Evolutionary conservation across 108 stramenopile species (phyloP).

Genomic region (Fistulifera solaris): DNA sequence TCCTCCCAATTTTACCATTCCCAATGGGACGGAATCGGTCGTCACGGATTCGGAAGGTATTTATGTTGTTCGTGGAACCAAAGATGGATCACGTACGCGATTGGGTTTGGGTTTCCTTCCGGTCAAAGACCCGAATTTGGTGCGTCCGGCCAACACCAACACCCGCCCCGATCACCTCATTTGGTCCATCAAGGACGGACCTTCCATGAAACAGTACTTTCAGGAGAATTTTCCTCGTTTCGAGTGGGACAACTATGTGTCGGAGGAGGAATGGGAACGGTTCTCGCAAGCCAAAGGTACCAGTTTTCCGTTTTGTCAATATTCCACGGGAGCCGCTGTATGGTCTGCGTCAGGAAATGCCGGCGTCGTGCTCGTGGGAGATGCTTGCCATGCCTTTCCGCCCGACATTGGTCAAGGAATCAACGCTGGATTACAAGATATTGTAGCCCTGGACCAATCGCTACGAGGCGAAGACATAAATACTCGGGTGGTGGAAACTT

Average conservation of each 20-base stretch:
- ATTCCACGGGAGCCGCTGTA: slow-evolving; percentile 32
- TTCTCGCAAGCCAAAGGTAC: slow-evolving; percentile 55
- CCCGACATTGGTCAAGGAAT: slow-evolving; percentile 88
- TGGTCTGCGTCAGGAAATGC: slow-evolving; percentile 14
- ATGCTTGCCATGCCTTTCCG: slow-evolving; percentile 78
- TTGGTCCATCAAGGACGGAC: slow-evolving; percentile 38
- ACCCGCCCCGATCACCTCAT: slow-evolving; percentile 47
- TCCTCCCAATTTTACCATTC: slow-evolving; percentile 27
- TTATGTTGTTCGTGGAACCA: slow-evolving; percentile 10
- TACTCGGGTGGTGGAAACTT: neutral
- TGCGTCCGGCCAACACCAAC: slow-evolving; percentile 51
- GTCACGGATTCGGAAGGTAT: slow-evolving; percentile 1
- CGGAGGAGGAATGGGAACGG: slow-evolving; percentile 46
- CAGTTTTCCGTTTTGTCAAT: slow-evolving; percentile 49
- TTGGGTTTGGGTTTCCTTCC: slow-evolving; percentile 41
- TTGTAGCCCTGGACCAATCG: slow-evolving; percentile 39
- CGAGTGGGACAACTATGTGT: slow-evolving; percentile 13
- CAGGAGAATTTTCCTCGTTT: slow-evolving; percentile 53
- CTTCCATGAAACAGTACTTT: slow-evolving; percentile 36
- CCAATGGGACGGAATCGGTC: neutral
- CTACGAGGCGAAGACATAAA: slow-evolving; percentile 26
- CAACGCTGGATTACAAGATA: slow-evolving; percentile 81
- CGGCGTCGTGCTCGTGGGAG: slow-evolving; percentile 68
- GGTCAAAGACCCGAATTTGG: slow-evolving; percentile 28
- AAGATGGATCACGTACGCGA: neutral